These are phyloP conservation scores for Beauveria bassiana DNA, from an alignment of 2,329 filamentous ascomycete species.

Conservation along the genomic window DNA sequence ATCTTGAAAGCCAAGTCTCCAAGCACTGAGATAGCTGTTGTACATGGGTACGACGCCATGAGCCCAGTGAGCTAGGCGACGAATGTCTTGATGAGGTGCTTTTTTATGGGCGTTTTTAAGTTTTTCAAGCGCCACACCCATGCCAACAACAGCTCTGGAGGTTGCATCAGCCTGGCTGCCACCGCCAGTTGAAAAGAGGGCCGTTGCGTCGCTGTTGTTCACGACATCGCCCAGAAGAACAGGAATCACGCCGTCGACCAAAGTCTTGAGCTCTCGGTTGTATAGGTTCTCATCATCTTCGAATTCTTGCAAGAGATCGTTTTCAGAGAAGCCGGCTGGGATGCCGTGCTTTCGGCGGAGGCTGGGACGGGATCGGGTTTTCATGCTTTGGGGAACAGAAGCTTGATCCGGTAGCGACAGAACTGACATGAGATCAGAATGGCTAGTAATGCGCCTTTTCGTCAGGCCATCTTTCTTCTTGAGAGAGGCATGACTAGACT, in stretches of 20 bases:
- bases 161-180: slow-evolving; percentile 52
- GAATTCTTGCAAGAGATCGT: slow-evolving; percentile 73
- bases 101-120: slow-evolving; percentile 73
- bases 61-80: slow-evolving; percentile 73
- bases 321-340: slow-evolving; percentile 59
- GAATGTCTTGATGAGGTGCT: slow-evolving; percentile 65
- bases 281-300: slow-evolving; percentile 80
- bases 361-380: slow-evolving; percentile 69
- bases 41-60: slow-evolving; percentile 72
- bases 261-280: slow-evolving; percentile 79
- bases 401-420: slow-evolving; percentile 63
- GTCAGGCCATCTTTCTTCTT: slow-evolving; percentile 38
- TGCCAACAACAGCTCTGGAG: slow-evolving; percentile 83
- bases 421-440: slow-evolving; percentile 90
- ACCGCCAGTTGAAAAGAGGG: slow-evolving; percentile 49
- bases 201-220: slow-evolving; percentile 56
- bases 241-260: slow-evolving; percentile 92
- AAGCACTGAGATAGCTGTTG: slow-evolving; percentile 74
- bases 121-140: slow-evolving; percentile 85
- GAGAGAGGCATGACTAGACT: slow-evolving; percentile 36
- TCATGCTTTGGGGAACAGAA: slow-evolving; percentile 49
- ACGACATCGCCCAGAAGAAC: slow-evolving; percentile 82
- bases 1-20: slow-evolving; percentile 91
- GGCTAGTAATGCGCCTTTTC: slow-evolving; percentile 75
- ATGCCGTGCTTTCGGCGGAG: slow-evolving; percentile 65